These are phyloP conservation scores for Huntiella bhutanensis DNA, from an alignment of 2,329 filamentous ascomycete species.

Conservation along the genomic window DNA sequence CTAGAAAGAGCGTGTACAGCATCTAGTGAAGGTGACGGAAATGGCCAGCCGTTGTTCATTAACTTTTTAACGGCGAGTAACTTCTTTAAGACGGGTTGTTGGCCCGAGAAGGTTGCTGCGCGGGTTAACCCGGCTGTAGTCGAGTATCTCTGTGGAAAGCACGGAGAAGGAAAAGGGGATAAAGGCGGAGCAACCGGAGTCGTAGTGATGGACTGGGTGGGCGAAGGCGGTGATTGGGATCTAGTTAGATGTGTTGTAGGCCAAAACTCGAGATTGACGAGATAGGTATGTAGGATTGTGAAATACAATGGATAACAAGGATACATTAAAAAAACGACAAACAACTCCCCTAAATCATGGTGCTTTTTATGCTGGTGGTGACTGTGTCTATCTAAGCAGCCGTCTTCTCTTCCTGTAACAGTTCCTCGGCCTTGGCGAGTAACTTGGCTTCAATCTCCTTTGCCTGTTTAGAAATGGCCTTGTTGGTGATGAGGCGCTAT, in stretches of 20 bases:
- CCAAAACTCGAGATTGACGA: conserved; percentile 58
- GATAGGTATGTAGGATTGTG: conserved; percentile 17
- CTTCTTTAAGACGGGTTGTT: conserved; percentile 82
- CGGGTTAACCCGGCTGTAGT: conserved; percentile 65
- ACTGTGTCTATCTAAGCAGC: too few species aligned
- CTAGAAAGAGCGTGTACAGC: conserved; percentile 42
- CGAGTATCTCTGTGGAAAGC: conserved; percentile 40
- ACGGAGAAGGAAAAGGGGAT: conserved; percentile 33
- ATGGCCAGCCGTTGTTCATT: conserved; percentile 32
- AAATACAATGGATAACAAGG: background rate
- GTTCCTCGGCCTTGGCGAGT: conserved; percentile 5
- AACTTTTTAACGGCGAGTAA: conserved; percentile 87
- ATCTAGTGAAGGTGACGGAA: conserved; percentile 21
- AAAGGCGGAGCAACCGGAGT: conserved; percentile 63
- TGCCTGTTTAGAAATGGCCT: conserved; percentile 21
- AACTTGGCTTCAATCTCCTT: conserved; percentile 16
- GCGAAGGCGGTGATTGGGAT: conserved; percentile 75
- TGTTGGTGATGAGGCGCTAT: conserved; percentile 31
- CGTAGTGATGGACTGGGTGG: conserved; percentile 88
- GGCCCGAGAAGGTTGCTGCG: conserved; percentile 80
- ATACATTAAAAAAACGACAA: background rate
- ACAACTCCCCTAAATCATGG: background rate
- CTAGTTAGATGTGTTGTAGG: conserved; percentile 70
- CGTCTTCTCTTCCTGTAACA: conserved; percentile 2
- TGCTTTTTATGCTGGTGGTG: too few species aligned